Conservation (phyloP, 2,329 filamentous ascomycete genomes). For the Macrophomina phaseolina region DNA sequence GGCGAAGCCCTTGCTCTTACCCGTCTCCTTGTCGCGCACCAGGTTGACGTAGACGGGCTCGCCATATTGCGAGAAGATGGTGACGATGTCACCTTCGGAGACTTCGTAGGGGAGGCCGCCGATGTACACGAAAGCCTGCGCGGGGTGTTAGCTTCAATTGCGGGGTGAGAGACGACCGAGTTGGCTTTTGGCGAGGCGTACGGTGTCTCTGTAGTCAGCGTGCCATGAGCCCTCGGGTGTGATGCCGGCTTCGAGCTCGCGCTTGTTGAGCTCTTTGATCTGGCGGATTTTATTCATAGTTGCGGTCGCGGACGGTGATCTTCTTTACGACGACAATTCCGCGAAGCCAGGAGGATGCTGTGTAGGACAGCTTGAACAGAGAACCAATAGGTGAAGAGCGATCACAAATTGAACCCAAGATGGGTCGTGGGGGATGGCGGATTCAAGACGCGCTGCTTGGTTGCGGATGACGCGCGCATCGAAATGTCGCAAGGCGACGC, state of each 20-base stretch:
- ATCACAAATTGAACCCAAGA: not conserved
- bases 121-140: conserved; percentile 84
- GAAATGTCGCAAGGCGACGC: conserved; percentile 9
- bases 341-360: too few relatives aligned
- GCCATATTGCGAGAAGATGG: conserved; percentile 96
- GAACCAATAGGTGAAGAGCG: not conserved
- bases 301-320: conserved; percentile 27
- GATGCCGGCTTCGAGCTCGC: conserved; percentile 88
- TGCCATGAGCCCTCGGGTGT: conserved; percentile 92
- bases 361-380: too few relatives aligned
- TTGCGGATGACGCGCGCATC: conserved; percentile 7
- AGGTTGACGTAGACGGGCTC: conserved; percentile 94
- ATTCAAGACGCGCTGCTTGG: conserved; percentile 1
- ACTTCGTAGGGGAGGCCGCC: conserved; percentile 92
- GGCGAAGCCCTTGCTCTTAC: conserved; percentile 91
- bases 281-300: conserved; percentile 93
- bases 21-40: conserved; percentile 91
- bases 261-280: conserved; percentile 91
- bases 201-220: conserved; percentile 92
- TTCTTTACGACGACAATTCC: not conserved
- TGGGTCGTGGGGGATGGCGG: not conserved
- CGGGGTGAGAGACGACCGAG: too few relatives aligned
- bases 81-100: conserved; percentile 92
- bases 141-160: not conserved
- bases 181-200: not conserved